phyloP scores from a whole-genome alignment of 371 early-diverging fungal genomes.

The Mortierella sp. region DNA sequence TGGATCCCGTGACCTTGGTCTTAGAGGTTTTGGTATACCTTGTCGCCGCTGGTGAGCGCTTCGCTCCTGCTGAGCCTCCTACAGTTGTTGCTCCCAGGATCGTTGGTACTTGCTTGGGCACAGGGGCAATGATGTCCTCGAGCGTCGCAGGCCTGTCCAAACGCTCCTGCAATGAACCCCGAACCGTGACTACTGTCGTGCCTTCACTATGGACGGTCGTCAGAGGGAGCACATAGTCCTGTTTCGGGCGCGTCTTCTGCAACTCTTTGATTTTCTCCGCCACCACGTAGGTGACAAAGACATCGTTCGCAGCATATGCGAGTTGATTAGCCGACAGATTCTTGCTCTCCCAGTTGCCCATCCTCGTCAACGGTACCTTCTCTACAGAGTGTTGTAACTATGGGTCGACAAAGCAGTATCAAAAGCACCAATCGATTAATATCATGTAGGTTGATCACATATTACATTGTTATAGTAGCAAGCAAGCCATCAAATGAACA shows the following conservation, averaged over 20 bases:
- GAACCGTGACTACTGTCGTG: constrained; percentile 14
- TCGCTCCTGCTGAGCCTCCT: neutral
- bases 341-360: constrained; percentile 66
- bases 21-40: neutral
- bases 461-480: neutral
- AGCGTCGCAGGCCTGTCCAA: constrained; percentile 11
- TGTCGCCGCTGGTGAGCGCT: neutral
- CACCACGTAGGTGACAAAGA: constrained; percentile 63
- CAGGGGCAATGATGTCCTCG: constrained; percentile 16
- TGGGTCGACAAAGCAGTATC: neutral
- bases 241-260: constrained; percentile 20
- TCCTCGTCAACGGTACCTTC: constrained; percentile 56
- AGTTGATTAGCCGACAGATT: constrained; percentile 57
- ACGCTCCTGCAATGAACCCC: constrained; percentile 38
- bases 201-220: constrained; percentile 22
- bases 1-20: neutral
- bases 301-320: constrained; percentile 74
- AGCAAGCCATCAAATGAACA: neutral
- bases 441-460: neutral
- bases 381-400: constrained; percentile 65
- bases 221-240: constrained; percentile 26
- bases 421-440: neutral
- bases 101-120: neutral
- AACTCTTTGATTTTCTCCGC: constrained; percentile 37
- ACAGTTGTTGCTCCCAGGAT: neutral